Evolutionary conservation across 352 stramenopile species (phyloP).

Genomic region (Lagenidium sp.): DNA sequence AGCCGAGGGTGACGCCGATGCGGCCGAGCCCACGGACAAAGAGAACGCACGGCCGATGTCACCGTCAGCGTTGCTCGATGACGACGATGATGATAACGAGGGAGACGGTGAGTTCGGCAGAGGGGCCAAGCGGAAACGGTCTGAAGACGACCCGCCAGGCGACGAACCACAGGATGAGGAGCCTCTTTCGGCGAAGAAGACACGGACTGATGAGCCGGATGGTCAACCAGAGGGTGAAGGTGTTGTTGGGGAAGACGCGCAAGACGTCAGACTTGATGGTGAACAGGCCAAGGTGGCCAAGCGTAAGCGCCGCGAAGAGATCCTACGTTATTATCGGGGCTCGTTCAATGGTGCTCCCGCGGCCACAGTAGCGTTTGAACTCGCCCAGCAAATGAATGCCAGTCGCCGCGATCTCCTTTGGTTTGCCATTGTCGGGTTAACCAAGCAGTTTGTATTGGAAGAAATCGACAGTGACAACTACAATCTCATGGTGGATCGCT

Average conservation of each 20-base stretch:
- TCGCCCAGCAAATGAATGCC: constrained; percentile 80
- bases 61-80: too few species aligned
- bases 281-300: constrained; percentile 32
- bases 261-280: not conserved
- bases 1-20: constrained; percentile 5
- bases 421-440: constrained; percentile 96
- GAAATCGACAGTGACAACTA: constrained; percentile 92
- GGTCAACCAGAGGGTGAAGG: constrained; percentile 16
- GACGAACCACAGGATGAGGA: constrained; percentile 23
- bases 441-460: constrained; percentile 92
- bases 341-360: constrained; percentile 79
- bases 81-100: not conserved
- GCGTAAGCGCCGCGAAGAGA: constrained; percentile 57
- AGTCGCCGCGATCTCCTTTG: constrained; percentile 90
- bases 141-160: constrained; percentile 26
- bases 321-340: constrained; percentile 92
- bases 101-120: not conserved
- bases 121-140: constrained; percentile 25
- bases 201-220: too few species aligned
- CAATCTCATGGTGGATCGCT: constrained; percentile 77
- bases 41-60: too few species aligned
- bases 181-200: too few species aligned
- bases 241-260: constrained; percentile 6
- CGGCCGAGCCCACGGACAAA: too few species aligned
- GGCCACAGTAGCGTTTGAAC: constrained; percentile 68